Conservation (phyloP, 106 monocot species). For the Triglochin maritima region DNA sequence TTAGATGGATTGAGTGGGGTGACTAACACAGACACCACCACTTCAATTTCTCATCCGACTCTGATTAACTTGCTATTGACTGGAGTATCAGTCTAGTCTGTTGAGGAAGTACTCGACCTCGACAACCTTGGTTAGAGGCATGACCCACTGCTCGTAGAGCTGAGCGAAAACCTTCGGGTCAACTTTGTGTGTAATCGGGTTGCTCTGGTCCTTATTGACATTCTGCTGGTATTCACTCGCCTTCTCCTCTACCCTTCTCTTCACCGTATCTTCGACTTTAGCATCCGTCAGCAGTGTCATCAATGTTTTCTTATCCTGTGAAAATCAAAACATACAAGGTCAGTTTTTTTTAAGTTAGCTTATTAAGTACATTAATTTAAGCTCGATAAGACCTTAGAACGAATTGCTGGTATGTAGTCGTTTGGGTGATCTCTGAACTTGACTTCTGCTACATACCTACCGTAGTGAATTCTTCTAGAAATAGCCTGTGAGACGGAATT, state of each 20-base stretch:
- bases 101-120: slow-evolving; percentile 85
- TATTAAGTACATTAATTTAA: background rate
- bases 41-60: no score
- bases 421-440: slow-evolving; percentile 67
- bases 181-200: slow-evolving; percentile 28
- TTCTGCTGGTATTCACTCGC: slow-evolving; percentile 63
- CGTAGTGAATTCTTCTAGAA: slow-evolving; percentile 84
- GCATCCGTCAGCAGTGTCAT: slow-evolving; percentile 74
- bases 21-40: no score
- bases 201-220: slow-evolving; percentile 16
- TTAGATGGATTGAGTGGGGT: no score
- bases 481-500: slow-evolving; percentile 35
- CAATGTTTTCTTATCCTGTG: slow-evolving; percentile 53
- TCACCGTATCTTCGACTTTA: slow-evolving; percentile 65
- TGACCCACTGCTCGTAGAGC: slow-evolving; percentile 75
- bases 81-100: slow-evolving; percentile 40
- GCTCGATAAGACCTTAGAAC: slow-evolving; percentile 35
- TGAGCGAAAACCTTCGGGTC: slow-evolving; percentile 38
- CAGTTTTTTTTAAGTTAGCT: background rate
- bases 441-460: slow-evolving; percentile 90
- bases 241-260: slow-evolving; percentile 74
- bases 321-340: background rate
- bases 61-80: no score
- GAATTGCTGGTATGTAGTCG: slow-evolving; percentile 61
- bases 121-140: slow-evolving; percentile 76